These are phyloP conservation scores for Plasmodium vinckei DNA, from an alignment of 169 alveolate species.

Conservation along the genomic window DNA sequence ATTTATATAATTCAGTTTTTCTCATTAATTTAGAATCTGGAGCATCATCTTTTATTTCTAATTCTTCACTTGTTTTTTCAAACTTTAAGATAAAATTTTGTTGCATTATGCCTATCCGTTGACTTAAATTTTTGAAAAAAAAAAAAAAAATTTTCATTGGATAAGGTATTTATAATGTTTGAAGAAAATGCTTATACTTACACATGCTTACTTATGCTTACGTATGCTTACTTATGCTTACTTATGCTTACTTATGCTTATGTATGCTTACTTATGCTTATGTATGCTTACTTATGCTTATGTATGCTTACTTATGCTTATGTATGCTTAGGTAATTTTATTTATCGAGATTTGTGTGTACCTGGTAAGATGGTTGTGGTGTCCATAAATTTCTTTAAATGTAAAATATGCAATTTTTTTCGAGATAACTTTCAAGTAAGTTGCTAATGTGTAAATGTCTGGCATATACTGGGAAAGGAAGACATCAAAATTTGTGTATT, in stretches of 20 bases:
- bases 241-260: too few species aligned
- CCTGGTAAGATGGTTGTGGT: constrained; percentile 27
- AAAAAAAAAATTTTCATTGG: too few species aligned
- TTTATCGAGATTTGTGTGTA: background rate
- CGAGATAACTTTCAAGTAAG: constrained; percentile 35
- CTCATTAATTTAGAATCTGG: constrained; percentile 7
- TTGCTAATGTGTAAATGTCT: constrained; percentile 6
- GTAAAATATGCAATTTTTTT: constrained; percentile 42
- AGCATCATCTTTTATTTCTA: constrained; percentile 12
- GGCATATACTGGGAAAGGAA: constrained; percentile 5
- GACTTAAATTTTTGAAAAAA: constrained; percentile 1
- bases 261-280: too few species aligned
- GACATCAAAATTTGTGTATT: too few species aligned
- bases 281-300: too few species aligned
- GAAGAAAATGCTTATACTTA: too few species aligned
- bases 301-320: too few species aligned
- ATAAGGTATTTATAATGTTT: too few species aligned
- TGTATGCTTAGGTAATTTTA: too few species aligned
- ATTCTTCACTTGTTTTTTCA: constrained; percentile 16
- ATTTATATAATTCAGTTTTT: constrained; percentile 23
- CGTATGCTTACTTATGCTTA: too few species aligned
- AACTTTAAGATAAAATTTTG: constrained; percentile 15
- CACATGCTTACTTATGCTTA: too few species aligned
- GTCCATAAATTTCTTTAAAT: constrained; percentile 15
- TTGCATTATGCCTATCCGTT: constrained; percentile 31